These are phyloP conservation scores for Trifolium dubium DNA, from an alignment of 306 rosid genomes.

Conservation along the genomic window DNA sequence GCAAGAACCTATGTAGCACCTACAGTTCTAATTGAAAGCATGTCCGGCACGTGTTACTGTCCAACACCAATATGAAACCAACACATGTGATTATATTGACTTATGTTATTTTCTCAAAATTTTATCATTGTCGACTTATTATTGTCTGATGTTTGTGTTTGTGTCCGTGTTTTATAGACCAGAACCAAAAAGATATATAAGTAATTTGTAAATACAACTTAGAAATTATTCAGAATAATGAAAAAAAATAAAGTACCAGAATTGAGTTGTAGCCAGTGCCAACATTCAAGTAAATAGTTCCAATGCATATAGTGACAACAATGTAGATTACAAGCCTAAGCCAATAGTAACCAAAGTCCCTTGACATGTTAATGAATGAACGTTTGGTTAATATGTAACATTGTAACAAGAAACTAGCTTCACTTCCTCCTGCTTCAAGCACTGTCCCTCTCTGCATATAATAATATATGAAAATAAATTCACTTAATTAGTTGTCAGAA, in stretches of 20 bases:
- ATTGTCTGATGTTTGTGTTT: no score
- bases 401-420: slow-evolving; percentile 93
- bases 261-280: slow-evolving; percentile 89
- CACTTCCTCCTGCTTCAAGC: slow-evolving; percentile 92
- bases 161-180: no score
- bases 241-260: slow-evolving; percentile 58
- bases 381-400: slow-evolving; percentile 77
- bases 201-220: background rate
- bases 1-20: no score
- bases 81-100: no score
- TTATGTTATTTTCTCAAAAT: no score
- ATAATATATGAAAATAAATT: slow-evolving; percentile 4
- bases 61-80: no score
- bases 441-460: slow-evolving; percentile 84
- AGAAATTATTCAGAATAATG: background rate
- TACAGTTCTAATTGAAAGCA: no score
- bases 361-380: slow-evolving; percentile 92
- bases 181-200: no score
- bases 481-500: background rate
- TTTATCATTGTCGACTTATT: no score
- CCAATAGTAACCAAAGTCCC: slow-evolving; percentile 98
- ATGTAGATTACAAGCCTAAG: slow-evolving; percentile 94
- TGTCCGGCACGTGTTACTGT: no score
- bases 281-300: slow-evolving; percentile 81
- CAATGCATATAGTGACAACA: slow-evolving; percentile 88